phyloP scores from a whole-genome alignment of 2,329 filamentous ascomycete genomes.

The Herpotrichia juniperi region DNA sequence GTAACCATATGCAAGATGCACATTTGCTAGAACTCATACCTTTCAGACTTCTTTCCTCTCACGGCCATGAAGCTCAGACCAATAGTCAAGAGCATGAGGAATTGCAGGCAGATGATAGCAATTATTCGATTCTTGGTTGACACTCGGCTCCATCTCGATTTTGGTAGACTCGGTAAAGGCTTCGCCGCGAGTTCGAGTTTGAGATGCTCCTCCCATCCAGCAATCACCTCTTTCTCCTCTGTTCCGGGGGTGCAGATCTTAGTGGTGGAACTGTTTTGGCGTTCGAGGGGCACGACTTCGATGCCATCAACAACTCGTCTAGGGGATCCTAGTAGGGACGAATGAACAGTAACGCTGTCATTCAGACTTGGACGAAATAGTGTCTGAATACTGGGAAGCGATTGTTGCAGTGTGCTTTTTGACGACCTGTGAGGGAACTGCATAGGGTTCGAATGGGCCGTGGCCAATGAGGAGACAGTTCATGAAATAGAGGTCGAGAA shows the following conservation, averaged over 20 bases:
- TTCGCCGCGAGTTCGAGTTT: slow-evolving; percentile 19
- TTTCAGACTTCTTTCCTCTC: slow-evolving; percentile 1
- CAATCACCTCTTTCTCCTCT: slow-evolving; percentile 37
- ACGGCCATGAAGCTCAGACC: slow-evolving; percentile 20
- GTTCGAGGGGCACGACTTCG: slow-evolving; percentile 38
- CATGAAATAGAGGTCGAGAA: not conserved
- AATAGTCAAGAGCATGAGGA: slow-evolving; percentile 22
- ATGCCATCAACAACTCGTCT: slow-evolving; percentile 31
- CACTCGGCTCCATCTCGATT: slow-evolving; percentile 25
- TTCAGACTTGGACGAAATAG: slow-evolving; percentile 23
- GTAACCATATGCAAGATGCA: not conserved
- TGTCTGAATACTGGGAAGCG: slow-evolving; percentile 36
- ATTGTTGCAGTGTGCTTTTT: slow-evolving; percentile 22
- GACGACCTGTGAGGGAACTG: slow-evolving; percentile 28
- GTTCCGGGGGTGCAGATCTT: slow-evolving; percentile 32
- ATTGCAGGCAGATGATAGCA: slow-evolving; percentile 25
- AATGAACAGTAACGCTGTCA: not conserved
- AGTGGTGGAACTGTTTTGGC: slow-evolving; percentile 25
- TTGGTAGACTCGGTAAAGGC: slow-evolving; percentile 30
- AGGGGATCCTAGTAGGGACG: not conserved
- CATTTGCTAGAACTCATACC: not conserved
- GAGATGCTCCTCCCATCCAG: slow-evolving; percentile 5
- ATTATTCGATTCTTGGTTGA: slow-evolving; percentile 27
- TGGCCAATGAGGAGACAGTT: slow-evolving; percentile 2
- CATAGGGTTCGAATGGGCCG: slow-evolving; percentile 22